Conservation (phyloP, 2,329 filamentous ascomycete genomes). For the Cladosporium sphaerospermum region DNA sequence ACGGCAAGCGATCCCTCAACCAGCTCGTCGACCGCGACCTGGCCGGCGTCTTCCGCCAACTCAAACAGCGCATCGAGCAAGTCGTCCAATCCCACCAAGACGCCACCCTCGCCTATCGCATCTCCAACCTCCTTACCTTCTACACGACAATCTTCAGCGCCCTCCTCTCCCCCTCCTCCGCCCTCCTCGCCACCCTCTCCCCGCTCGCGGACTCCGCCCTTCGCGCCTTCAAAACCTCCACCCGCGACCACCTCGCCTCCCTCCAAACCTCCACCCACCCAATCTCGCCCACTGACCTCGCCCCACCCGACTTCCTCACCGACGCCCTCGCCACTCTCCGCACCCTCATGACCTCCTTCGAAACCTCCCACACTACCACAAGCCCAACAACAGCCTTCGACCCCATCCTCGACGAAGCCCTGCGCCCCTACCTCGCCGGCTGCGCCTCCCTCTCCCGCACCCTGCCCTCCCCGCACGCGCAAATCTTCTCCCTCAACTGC, state of each 20-base stretch:
- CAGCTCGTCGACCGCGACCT: constrained; percentile 83
- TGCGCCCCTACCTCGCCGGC: constrained; percentile 79
- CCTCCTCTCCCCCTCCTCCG: constrained; percentile 63
- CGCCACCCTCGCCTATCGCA: constrained; percentile 78
- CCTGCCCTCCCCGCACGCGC: constrained; percentile 53
- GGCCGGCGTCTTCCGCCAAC: constrained; percentile 69
- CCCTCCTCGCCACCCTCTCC: constrained; percentile 62
- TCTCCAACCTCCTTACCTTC: constrained; percentile 83
- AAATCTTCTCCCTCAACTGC: constrained; percentile 71
- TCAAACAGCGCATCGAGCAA: constrained; percentile 86
- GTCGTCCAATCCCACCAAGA: constrained; percentile 91
- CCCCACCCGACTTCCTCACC: constrained; percentile 70
- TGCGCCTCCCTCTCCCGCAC: constrained; percentile 62
- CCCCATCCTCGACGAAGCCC: constrained; percentile 66
- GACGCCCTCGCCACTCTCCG: constrained; percentile 74
- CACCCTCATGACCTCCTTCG: constrained; percentile 77
- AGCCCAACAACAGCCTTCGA: constrained; percentile 60
- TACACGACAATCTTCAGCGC: constrained; percentile 81
- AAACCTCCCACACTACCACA: constrained; percentile 65
- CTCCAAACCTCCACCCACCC: constrained; percentile 63
- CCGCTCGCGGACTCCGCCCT: constrained; percentile 70
- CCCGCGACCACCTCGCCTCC: constrained; percentile 71
- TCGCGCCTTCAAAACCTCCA: constrained; percentile 72
- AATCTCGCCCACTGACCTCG: constrained; percentile 63
- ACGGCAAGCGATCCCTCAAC: constrained; percentile 73